phyloP scores from a whole-genome alignment of 2,329 filamentous ascomycete genomes.

The Aspergillus fumigatiaffinis region DNA sequence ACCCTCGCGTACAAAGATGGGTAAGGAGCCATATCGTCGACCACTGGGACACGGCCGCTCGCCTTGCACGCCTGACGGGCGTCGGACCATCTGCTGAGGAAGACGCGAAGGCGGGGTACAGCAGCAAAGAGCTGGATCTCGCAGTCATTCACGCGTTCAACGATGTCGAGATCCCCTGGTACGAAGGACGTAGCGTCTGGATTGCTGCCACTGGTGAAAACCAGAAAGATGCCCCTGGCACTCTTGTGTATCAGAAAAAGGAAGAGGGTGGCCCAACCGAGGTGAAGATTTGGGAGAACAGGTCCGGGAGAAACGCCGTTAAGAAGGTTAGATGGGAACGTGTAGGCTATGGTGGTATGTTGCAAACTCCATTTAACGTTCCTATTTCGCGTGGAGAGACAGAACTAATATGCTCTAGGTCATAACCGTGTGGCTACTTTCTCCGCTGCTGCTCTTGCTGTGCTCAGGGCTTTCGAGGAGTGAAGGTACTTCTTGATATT shows the following conservation, averaged over 20 bases:
- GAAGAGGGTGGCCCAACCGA: slow-evolving; percentile 30
- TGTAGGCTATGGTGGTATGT: slow-evolving; percentile 41
- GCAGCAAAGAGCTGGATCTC: slow-evolving; percentile 56
- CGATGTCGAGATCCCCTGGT: slow-evolving; percentile 77
- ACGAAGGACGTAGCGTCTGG: slow-evolving; percentile 40
- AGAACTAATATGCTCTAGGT: slow-evolving; percentile 20
- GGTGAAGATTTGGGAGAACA: slow-evolving; percentile 37
- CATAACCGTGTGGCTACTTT: slow-evolving; percentile 41
- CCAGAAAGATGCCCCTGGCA: slow-evolving; percentile 22
- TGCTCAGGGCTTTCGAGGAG: slow-evolving; percentile 36
- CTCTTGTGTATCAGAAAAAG: slow-evolving; percentile 24
- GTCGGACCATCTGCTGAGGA: slow-evolving; percentile 24
- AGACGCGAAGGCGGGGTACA: slow-evolving; percentile 51
- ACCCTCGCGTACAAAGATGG: slow-evolving; percentile 60
- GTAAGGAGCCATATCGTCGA: slow-evolving; percentile 67
- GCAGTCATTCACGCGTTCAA: slow-evolving; percentile 75
- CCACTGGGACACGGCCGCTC: slow-evolving; percentile 69
- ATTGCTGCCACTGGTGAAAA: slow-evolving; percentile 31
- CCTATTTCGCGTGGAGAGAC: not conserved
- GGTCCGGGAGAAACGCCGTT: slow-evolving; percentile 14
- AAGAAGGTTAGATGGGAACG: slow-evolving; percentile 44
- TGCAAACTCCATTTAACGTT: not conserved
- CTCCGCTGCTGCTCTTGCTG: slow-evolving; percentile 34
- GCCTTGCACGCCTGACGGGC: slow-evolving; percentile 50
- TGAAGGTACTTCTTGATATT: slow-evolving; percentile 3